A percentile compares a stretch with the other conserved stretches of the same genome.
phyloP scores from a whole-genome alignment of 768 basidiomycete genomes.

The Strobilomyces confusus region DNA sequence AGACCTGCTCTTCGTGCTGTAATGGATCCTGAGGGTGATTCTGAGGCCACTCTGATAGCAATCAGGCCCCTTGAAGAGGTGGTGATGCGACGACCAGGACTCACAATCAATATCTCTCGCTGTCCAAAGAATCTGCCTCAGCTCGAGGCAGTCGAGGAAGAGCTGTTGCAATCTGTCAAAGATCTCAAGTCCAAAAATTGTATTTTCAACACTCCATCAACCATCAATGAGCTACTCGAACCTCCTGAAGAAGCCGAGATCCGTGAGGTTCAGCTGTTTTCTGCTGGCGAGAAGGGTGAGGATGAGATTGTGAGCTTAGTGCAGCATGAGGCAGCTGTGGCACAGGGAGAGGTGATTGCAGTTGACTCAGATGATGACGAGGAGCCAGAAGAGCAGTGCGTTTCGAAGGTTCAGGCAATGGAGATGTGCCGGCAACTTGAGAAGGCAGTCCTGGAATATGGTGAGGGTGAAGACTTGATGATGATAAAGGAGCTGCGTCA shows the following conservation, averaged over 20 bases:
- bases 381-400: background rate
- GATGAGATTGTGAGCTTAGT: background rate
- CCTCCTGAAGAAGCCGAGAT: background rate
- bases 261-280: background rate
- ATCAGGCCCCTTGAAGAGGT: background rate
- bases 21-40: background rate
- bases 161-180: too few species aligned
- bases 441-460: background rate
- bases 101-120: background rate
- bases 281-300: background rate
- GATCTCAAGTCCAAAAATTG: too few species aligned
- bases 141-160: too few species aligned
- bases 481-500: background rate
- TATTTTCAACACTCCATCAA: background rate
- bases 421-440: background rate
- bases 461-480: background rate
- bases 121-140: background rate
- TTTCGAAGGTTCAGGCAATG: background rate
- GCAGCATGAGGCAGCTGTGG: background rate
- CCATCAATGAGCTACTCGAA: background rate
- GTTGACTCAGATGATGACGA: background rate
- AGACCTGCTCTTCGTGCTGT: background rate
- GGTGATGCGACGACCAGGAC: background rate
- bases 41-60: background rate
- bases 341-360: background rate